A percentile compares a stretch with the other conserved stretches of the same genome.
These are phyloP conservation scores for Phialophora verrucosa DNA, from an alignment of 2,329 filamentous ascomycete genomes.

Conservation along the genomic window DNA sequence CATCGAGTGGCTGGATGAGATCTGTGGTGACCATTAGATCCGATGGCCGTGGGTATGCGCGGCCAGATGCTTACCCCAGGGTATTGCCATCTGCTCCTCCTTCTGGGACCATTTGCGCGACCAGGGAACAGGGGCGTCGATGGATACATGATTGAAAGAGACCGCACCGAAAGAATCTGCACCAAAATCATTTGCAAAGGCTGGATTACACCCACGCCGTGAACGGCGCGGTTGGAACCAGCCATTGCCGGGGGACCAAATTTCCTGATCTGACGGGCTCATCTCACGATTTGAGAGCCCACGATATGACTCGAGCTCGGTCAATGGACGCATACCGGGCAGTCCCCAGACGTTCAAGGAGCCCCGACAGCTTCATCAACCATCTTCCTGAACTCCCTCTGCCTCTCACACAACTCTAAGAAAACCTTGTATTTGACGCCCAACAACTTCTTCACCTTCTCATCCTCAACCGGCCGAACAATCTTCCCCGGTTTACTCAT, in stretches of 20 bases:
- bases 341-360: background rate
- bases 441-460: slow-evolving; percentile 77
- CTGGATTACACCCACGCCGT: background rate
- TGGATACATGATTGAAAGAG: background rate
- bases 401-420: slow-evolving; percentile 84
- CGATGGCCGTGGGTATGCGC: background rate
- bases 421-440: slow-evolving; percentile 95
- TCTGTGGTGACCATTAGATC: background rate
- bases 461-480: slow-evolving; percentile 74
- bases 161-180: background rate
- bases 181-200: background rate
- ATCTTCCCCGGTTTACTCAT: slow-evolving; percentile 93
- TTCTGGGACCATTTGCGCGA: background rate
- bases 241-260: background rate
- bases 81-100: background rate
- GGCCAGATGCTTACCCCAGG: background rate
- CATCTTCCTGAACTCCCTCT: slow-evolving; percentile 79
- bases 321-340: background rate
- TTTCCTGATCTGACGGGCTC: background rate
- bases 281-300: background rate
- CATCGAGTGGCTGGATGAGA: background rate
- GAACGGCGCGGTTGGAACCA: background rate
- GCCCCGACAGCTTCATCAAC: slow-evolving; percentile 65
- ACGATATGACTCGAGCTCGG: background rate
- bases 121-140: background rate